phyloP scores from a whole-genome alignment of 192 early-diverging fungal genomes.

The Tieghemiomyces parasiticus region DNA sequence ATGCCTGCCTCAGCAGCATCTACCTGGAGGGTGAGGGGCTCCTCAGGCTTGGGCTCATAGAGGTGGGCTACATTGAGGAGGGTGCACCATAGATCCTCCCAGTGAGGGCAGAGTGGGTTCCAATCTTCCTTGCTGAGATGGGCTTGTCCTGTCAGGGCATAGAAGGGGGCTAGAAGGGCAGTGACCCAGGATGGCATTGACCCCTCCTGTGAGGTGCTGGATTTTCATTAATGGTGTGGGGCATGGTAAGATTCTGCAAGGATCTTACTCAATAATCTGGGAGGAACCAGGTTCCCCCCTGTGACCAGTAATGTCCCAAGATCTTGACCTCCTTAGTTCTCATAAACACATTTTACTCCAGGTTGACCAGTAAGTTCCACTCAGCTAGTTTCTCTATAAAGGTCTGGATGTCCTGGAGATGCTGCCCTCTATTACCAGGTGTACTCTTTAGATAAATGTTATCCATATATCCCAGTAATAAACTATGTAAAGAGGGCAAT shows the following conservation, averaged over 20 bases:
- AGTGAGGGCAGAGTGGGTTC: background rate
- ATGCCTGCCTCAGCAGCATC: slow-evolving; percentile 14
- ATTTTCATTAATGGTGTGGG: slow-evolving; percentile 5
- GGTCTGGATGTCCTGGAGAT: slow-evolving; percentile 12
- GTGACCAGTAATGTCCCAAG: slow-evolving; percentile 2
- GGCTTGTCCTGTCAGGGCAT: background rate
- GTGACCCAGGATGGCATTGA: slow-evolving; percentile 15
- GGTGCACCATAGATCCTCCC: background rate
- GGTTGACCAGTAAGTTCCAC: slow-evolving; percentile 9
- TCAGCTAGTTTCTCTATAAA: background rate
- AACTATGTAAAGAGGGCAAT: background rate
- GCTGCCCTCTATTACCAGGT: background rate
- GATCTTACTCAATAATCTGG: slow-evolving; percentile 12
- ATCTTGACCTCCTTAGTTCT: slow-evolving; percentile 6
- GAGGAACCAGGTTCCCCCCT: slow-evolving; percentile 4
- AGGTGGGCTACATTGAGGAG: slow-evolving; percentile 7
- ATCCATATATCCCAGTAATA: slow-evolving; percentile 19
- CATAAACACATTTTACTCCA: slow-evolving; percentile 13
- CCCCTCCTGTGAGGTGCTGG: slow-evolving; percentile 9
- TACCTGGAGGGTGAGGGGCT: slow-evolving; percentile 8
- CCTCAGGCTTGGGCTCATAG: slow-evolving; percentile 15
- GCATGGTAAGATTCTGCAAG: slow-evolving; percentile 9
- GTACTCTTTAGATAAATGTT: slow-evolving; percentile 21
- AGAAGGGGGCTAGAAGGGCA: slow-evolving; percentile 14
- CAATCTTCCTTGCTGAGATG: background rate